These are phyloP conservation scores for Pseudognaphalium luteoalbum DNA, from an alignment of 129 eudicot species.

Conservation along the genomic window DNA sequence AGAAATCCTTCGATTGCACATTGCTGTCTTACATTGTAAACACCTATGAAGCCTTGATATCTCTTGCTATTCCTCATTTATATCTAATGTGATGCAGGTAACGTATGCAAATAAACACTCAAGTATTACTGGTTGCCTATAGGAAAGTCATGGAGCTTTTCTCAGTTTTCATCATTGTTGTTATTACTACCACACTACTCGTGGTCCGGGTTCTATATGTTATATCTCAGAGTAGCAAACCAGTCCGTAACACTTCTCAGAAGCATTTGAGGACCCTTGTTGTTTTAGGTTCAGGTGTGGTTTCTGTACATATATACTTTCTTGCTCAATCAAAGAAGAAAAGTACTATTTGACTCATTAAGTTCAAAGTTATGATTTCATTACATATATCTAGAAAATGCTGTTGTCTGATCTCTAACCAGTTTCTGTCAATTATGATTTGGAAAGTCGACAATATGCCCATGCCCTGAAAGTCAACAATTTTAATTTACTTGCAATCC, in stretches of 20 bases:
- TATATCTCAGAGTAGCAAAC: conserved; percentile 56
- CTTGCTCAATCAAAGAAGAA: background rate
- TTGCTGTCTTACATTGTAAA: too few species aligned
- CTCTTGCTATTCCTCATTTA: background rate
- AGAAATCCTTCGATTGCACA: too few species aligned
- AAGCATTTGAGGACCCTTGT: conserved; percentile 68
- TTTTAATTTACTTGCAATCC: background rate
- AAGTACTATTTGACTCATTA: background rate
- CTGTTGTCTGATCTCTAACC: background rate
- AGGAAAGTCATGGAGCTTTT: conserved; percentile 22
- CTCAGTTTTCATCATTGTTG: conserved; percentile 29
- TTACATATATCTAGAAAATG: background rate
- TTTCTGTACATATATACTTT: conserved; percentile 7
- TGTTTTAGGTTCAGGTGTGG: conserved; percentile 90
- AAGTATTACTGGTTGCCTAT: background rate
- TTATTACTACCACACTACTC: conserved; percentile 35
- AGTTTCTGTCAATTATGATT: background rate
- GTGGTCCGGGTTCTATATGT: conserved; percentile 58
- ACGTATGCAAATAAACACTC: conserved; percentile 1
- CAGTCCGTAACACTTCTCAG: conserved; percentile 33
- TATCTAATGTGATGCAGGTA: conserved; percentile 8
- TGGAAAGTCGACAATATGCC: background rate
- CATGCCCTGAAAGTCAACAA: background rate
- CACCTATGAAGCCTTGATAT: background rate
- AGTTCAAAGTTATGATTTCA: conserved; percentile 7